Base-by-base conservation (phyloP, 139 green algal species). In the Chloropicon primus region DNA sequence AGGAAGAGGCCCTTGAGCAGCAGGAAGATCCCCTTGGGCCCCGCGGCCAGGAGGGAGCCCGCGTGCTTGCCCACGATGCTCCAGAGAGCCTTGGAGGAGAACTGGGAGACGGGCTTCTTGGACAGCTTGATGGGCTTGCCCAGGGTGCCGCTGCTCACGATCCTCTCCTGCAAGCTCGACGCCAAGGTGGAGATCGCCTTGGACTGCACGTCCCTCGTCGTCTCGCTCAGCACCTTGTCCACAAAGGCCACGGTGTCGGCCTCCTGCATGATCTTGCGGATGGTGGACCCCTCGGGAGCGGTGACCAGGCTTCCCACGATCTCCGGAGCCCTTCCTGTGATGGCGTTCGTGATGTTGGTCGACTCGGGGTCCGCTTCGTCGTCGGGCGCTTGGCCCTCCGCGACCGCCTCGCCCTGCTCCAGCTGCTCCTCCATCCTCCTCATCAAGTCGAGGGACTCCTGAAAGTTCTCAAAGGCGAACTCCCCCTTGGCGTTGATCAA, bases 401-500 rank as follows among this genome's bases (percentile, higher is more conserved):
- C 76, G 76, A 2, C 29, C 21, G 76, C 26, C 22, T 74, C 76
- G 28, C 2, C 22, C 24, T 23, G 17, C 24, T 23, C 29, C 76
- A 74, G 41, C 76, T 74, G 23, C 29, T 41, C 26, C 76, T 79
- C 76, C 41, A 53, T 21, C 76, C 23, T 54, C 76, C 41, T 3
- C 41, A 25, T 23, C 29, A 23, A 2, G 22, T 24, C 71, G 2
- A 79, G 21, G 21, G 76, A 27, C 76, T 80, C 74, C 5, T 75
- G 24, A 71, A 83, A 75, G 23, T 74, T 25, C n/a, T 83, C 79
- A 54, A 53, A 77, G 1, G 62, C 26, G 5, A 83, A 72, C 10
- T 28, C 23, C 28, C 76, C 26, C n/a, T 73, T 26, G 0, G 74
- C 74, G 2, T 76, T 74, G 2, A 83, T 74, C 22, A 80, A 62